These are phyloP conservation scores for Pistacia integerrima DNA, from an alignment of 345 rosid species.

Conservation along the genomic window DNA sequence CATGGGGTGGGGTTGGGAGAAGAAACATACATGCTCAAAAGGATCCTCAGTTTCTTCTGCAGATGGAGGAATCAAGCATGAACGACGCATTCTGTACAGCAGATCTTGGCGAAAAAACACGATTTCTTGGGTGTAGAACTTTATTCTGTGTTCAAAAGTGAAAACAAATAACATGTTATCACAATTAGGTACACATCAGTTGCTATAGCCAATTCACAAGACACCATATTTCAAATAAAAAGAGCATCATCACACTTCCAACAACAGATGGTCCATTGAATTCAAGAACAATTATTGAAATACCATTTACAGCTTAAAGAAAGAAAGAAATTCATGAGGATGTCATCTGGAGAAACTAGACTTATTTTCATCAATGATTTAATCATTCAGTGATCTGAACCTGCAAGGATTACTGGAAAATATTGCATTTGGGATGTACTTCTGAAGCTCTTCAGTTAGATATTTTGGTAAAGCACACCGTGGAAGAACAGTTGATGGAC, in stretches of 20 bases:
- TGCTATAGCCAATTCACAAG: not conserved
- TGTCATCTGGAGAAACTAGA: not conserved
- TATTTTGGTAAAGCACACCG: slow-evolving; percentile 76
- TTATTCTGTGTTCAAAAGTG: slow-evolving; percentile 59
- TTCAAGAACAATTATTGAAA: slow-evolving; percentile 9
- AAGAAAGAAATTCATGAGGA: too few relatives aligned
- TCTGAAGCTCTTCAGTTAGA: slow-evolving; percentile 72
- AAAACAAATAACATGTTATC: slow-evolving; percentile 7
- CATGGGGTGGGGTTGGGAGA: not conserved
- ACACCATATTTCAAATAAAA: slow-evolving; percentile 1
- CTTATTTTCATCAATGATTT: slow-evolving; percentile 6
- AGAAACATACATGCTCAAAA: slow-evolving; percentile 69
- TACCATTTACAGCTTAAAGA: not conserved
- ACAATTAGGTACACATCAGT: slow-evolving; percentile 5
- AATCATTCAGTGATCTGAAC: slow-evolving; percentile 33
- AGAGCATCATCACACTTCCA: not conserved
- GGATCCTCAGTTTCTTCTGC: slow-evolving; percentile 79
- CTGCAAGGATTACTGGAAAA: slow-evolving; percentile 98
- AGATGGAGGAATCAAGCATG: slow-evolving; percentile 86
- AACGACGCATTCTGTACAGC: slow-evolving; percentile 86
- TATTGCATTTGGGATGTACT: slow-evolving; percentile 70
- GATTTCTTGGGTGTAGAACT: slow-evolving; percentile 86
- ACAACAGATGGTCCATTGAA: not conserved
- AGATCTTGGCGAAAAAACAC: slow-evolving; percentile 90
- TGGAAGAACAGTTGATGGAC: slow-evolving; percentile 87